phyloP scores from a whole-genome alignment of 73 alveolate genomes.

The Durusdinium trenchii region DNA sequence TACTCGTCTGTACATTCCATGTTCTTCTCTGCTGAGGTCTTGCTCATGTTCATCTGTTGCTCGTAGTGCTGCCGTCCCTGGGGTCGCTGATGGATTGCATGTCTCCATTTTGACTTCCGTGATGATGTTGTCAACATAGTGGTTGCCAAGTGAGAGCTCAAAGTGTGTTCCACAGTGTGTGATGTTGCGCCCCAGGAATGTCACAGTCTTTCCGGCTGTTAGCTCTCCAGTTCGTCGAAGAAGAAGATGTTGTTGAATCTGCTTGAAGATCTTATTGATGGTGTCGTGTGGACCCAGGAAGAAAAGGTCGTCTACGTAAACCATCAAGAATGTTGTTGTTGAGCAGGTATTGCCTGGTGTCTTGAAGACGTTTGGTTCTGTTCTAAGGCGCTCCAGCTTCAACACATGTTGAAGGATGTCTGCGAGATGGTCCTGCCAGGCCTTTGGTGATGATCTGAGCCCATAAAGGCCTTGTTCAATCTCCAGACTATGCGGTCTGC shows the following conservation, averaged over 20 bases:
- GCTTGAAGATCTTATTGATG: background rate
- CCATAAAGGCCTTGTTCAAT: constrained; percentile 27
- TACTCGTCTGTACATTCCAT: background rate
- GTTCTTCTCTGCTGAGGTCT: background rate
- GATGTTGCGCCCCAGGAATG: background rate
- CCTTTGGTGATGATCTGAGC: background rate
- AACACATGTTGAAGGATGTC: background rate
- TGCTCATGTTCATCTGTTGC: background rate
- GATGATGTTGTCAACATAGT: background rate
- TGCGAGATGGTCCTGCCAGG: constrained; percentile 25
- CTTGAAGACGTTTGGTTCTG: constrained; percentile 3
- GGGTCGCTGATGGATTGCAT: background rate
- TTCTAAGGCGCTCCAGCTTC: background rate
- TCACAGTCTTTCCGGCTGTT: background rate
- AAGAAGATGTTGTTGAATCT: background rate
- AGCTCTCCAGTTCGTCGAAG: background rate
- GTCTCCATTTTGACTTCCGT: background rate
- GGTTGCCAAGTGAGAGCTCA: background rate
- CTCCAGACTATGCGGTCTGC: background rate
- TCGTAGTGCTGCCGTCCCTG: constrained; percentile 18
- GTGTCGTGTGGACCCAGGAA: background rate
- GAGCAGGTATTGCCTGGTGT: background rate
- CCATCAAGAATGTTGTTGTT: background rate
- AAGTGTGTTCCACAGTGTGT: background rate
- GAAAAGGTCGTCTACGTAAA: constrained; percentile 6